Evolutionary conservation across 257 asterid species (phyloP).

Genomic region (Solanum arcanum): DNA sequence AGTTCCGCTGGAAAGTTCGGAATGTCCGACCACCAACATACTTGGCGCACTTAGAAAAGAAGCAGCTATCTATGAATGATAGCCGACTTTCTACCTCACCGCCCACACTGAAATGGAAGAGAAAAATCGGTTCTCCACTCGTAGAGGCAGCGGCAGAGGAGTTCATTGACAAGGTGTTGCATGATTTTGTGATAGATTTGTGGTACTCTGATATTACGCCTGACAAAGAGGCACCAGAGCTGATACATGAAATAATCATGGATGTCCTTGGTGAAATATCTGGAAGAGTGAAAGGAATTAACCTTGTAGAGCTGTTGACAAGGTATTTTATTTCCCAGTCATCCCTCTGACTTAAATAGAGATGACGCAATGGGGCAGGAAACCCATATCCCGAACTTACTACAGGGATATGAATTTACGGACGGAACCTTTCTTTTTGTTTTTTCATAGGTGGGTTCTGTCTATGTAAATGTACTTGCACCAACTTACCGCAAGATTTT

Average conservation of each 20-base stretch:
- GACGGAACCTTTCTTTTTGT: not conserved
- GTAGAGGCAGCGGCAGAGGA: slow-evolving; percentile 85
- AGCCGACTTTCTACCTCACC: slow-evolving; percentile 62
- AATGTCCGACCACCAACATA: slow-evolving; percentile 41
- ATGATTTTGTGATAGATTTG: slow-evolving; percentile 76
- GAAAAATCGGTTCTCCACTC: slow-evolving; percentile 71
- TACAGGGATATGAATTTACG: not conserved
- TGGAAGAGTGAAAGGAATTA: slow-evolving; percentile 66
- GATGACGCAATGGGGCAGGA: not conserved
- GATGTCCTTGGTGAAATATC: slow-evolving; percentile 92
- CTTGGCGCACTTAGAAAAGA: slow-evolving; percentile 77
- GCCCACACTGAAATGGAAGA: slow-evolving; percentile 77
- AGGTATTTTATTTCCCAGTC: slow-evolving; percentile 31
- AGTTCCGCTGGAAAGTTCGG: slow-evolving; percentile 66
- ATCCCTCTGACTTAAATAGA: not conserved
- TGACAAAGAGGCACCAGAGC: slow-evolving; percentile 77
- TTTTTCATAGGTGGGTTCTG: not conserved
- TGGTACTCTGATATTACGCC: slow-evolving; percentile 95
- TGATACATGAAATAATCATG: slow-evolving; percentile 60
- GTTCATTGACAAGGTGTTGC: slow-evolving; percentile 62
- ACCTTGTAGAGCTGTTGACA: slow-evolving; percentile 88
- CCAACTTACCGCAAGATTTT: not conserved
- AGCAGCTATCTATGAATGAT: slow-evolving; percentile 80
- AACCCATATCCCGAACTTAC: not conserved
- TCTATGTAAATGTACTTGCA: not conserved